Evolutionary conservation across 1,284 basidiomycete genomes (phyloP), one percentile per base, ranked within the genome.

Genomic region (Pseudozyma sp.): DNA sequence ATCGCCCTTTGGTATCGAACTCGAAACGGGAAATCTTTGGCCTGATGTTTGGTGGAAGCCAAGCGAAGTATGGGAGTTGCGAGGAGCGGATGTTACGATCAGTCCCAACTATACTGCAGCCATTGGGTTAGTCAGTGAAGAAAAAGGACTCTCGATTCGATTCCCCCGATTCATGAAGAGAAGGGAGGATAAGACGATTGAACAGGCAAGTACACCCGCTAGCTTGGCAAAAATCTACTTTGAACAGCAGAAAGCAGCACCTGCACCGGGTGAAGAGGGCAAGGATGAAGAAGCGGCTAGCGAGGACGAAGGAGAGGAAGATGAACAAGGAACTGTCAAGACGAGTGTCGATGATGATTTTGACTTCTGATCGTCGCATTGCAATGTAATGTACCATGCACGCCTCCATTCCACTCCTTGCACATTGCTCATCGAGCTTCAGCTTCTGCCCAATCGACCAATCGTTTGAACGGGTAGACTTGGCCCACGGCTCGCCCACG

Each of bases 31-130:
- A 90, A 93, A 91, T 0, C 89, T 93, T 34, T 88, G 85, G 53
- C 95, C 95, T 0, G 89, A 92, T 69, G 90, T 95, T 4, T 95
- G 92, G 69, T 81, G 77, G 70, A 68, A 89, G 72, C 94, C 95
- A 5, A 87, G 87, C 62, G 93, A 95, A 83, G 92, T 95, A 2
- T 84, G 82, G 80, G 83, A 84, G 63, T 91, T 97, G 66, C 89
- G 92, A 21, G 93, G 93, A 18, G 94, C 95, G 5, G 83, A 84
- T 50, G 89, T 96, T 73, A 95, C 95, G 0, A 86, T 94, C 44
- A 95, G 93, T 56, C 95, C 94, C 0, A 90, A 95, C 13, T 97
- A 95, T 34, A 87, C 91, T 2, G 94, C 94, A 10, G 93, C 92
- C 0, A 86, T 89, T 50, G 90, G 91, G 4, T 87, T 92, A 78